phyloP scores from a whole-genome alignment of 176 grass and related monocot species.

The Luzula sylvatica region DNA sequence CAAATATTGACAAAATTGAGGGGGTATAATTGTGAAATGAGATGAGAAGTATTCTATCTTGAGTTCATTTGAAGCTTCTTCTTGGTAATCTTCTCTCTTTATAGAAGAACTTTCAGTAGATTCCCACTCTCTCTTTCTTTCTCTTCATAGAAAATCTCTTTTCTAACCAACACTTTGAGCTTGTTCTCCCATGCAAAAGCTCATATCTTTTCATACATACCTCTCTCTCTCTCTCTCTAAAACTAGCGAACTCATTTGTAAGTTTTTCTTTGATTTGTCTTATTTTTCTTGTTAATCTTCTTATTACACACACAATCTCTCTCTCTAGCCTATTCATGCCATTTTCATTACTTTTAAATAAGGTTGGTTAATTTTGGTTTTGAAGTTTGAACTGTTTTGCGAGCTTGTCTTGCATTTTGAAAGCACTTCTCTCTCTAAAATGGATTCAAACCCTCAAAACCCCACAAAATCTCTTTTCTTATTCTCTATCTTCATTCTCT shows the following conservation, averaged over 20 bases:
- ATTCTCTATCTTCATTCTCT: constrained; percentile 7
- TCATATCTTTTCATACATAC: constrained; percentile 3
- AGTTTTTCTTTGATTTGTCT: no score
- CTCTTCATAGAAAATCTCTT: neutral
- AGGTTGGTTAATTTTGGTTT: constrained; percentile 9
- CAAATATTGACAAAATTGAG: constrained; percentile 10
- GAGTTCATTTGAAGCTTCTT: constrained; percentile 13
- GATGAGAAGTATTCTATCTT: constrained; percentile 1
- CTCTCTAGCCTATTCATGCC: neutral
- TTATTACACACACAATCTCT: neutral
- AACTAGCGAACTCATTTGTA: no score
- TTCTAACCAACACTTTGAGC: no score
- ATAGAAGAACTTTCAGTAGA: constrained; percentile 7
- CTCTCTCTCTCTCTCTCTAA: neutral
- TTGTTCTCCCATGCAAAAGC: constrained; percentile 7
- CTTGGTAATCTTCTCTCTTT: constrained; percentile 9
- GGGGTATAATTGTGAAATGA: constrained; percentile 3
- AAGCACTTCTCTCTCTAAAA: neutral
- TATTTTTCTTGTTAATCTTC: no score
- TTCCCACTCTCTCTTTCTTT: neutral
- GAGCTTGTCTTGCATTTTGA: constrained; percentile 13
- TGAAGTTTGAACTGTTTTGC: no score
- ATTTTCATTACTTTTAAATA: constrained; percentile 16
- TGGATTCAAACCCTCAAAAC: constrained; percentile 30
- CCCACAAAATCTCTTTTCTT: constrained; percentile 53